These are phyloP conservation scores for Termitomyces sp. DNA, from an alignment of 768 basidiomycete species.

Conservation along the genomic window DNA sequence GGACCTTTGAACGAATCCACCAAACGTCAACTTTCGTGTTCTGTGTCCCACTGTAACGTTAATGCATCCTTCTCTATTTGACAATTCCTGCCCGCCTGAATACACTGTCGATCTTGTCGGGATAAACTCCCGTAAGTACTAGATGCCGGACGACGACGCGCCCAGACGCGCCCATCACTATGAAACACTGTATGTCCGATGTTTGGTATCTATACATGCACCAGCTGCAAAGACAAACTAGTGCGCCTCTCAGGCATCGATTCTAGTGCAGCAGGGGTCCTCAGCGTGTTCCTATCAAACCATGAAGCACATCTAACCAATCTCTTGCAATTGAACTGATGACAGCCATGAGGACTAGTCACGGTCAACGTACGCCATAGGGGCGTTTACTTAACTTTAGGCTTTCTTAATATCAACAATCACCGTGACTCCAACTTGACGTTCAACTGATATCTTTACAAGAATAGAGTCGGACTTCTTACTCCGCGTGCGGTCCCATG, in stretches of 20 bases:
- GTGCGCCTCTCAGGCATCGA: background rate
- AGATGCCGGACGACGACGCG: background rate
- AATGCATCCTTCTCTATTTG: background rate
- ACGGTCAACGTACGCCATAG: background rate
- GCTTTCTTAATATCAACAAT: background rate
- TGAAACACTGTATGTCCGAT: too few relatives aligned
- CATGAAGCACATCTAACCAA: background rate
- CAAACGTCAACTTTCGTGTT: background rate
- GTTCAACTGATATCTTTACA: too few relatives aligned
- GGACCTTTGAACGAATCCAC: background rate
- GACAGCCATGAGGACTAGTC: background rate
- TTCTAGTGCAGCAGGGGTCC: background rate
- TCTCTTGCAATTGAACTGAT: background rate
- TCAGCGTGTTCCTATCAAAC: background rate
- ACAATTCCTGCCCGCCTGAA: background rate
- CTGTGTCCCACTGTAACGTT: background rate
- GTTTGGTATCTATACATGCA: background rate
- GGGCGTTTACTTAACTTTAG: background rate
- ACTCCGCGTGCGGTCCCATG: too few relatives aligned
- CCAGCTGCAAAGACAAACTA: background rate
- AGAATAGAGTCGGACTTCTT: too few relatives aligned
- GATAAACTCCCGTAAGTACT: background rate
- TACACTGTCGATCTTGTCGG: background rate
- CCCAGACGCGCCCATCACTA: background rate
- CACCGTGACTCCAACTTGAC: background rate